phyloP scores from a whole-genome alignment of 139 green algal genomes.

The Pleodorina starrii region DNA sequence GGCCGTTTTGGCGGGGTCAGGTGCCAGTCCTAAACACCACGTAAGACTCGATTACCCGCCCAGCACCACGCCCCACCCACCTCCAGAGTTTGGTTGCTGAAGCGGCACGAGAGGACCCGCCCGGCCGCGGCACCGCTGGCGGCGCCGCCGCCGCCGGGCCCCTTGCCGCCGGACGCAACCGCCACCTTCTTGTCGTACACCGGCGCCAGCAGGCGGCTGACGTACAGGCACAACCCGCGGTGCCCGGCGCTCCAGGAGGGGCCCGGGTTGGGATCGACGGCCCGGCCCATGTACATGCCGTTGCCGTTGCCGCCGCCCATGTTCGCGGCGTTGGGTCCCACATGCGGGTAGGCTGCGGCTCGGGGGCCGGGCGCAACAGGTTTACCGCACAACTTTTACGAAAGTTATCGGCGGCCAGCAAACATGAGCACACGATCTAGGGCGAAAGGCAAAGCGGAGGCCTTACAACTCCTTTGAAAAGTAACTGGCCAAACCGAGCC shows the following conservation, averaged over 20 bases:
- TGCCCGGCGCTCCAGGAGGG: conserved; percentile 87
- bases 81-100: conserved; percentile 50
- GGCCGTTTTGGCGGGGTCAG: too few species aligned
- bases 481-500: too few species aligned
- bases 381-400: too few species aligned
- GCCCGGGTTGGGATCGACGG: conserved; percentile 78
- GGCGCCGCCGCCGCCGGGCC: too few species aligned
- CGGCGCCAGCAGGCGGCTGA: conserved; percentile 80
- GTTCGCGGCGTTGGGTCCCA: background rate
- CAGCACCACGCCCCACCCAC: too few species aligned
- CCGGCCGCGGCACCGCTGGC: background rate
- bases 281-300: conserved; percentile 84
- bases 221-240: conserved; percentile 84
- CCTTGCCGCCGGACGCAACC: conserved; percentile 4
- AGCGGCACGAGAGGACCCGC: conserved; percentile 46
- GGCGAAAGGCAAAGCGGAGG: too few species aligned
- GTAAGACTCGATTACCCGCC: too few species aligned
- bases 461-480: too few species aligned
- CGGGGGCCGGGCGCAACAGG: too few species aligned
- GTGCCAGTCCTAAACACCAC: too few species aligned
- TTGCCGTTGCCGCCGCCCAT: background rate
- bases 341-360: background rate
- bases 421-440: too few species aligned
- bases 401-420: too few species aligned
- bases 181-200: conserved; percentile 84